These are phyloP conservation scores for Prunus padus DNA, from an alignment of 306 rosid genomes.

Conservation along the genomic window DNA sequence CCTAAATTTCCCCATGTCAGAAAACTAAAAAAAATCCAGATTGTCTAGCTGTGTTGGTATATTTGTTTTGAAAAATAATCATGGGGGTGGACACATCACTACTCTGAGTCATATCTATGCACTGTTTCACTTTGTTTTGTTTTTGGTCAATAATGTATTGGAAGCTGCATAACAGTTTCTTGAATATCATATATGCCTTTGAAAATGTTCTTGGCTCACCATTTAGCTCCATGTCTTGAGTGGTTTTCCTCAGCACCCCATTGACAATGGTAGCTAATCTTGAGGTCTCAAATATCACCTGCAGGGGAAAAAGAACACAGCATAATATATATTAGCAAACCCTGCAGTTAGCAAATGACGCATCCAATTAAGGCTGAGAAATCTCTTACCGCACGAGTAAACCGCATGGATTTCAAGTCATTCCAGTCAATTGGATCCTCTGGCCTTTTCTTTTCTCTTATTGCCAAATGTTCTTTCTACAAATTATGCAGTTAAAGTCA, in stretches of 20 bases:
- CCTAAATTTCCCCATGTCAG: conserved; percentile 30
- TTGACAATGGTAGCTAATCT: conserved; percentile 95
- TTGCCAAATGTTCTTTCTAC: conserved; percentile 82
- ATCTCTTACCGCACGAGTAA: conserved; percentile 88
- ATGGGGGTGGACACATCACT: background rate
- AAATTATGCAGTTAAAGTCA: conserved; percentile 21
- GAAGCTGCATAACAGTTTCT: conserved; percentile 38
- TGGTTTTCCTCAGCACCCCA: conserved; percentile 90
- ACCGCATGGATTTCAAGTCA: conserved; percentile 78
- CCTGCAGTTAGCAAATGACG: background rate
- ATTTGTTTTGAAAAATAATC: conserved; percentile 4
- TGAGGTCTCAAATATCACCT: conserved; percentile 98
- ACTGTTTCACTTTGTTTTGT: conserved; percentile 10
- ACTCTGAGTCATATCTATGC: conserved; percentile 8
- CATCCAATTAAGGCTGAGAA: conserved; percentile 1
- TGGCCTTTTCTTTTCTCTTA: conserved; percentile 63
- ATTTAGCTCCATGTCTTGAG: conserved; percentile 85
- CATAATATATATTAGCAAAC: conserved; percentile 6
- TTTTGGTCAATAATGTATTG: conserved; percentile 30
- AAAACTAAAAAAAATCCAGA: conserved; percentile 6
- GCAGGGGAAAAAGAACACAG: conserved; percentile 26
- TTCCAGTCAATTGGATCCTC: conserved; percentile 67
- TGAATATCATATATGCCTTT: conserved; percentile 18
- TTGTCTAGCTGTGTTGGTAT: conserved; percentile 33
- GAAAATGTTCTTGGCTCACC: conserved; percentile 43